A percentile compares a stretch with the other conserved stretches of the same genome.
Evolutionary conservation across 495 filamentous ascomycete species (phyloP).

Genomic region (Trichocladium uniseriatum): DNA sequence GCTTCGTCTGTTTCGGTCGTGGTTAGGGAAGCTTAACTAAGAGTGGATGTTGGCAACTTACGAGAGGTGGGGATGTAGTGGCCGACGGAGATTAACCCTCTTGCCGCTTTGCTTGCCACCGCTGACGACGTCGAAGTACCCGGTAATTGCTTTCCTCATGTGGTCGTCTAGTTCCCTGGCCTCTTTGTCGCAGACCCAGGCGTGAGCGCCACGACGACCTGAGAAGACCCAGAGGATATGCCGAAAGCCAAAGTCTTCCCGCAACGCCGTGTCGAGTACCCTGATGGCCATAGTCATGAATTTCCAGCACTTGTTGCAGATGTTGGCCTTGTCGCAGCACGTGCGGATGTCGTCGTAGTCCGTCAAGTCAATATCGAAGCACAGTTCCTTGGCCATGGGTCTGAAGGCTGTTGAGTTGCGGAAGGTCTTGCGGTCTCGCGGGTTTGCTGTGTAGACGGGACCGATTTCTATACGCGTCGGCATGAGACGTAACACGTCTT

Average conservation of each 20-base stretch:
- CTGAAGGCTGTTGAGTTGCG: constrained; percentile 63
- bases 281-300: constrained; percentile 98
- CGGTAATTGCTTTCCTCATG: constrained; percentile 70
- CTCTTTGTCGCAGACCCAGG: constrained; percentile 93
- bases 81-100: constrained; percentile 74
- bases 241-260: constrained; percentile 91
- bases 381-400: constrained; percentile 80
- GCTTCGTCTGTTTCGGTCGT: constrained; percentile 49
- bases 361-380: constrained; percentile 98
- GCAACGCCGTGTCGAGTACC: constrained; percentile 73
- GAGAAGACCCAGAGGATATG: constrained; percentile 99
- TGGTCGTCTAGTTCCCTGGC: constrained; percentile 76
- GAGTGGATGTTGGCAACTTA: constrained; percentile 23
- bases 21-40: neutral
- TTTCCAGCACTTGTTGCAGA: constrained; percentile 89
- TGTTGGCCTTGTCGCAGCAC: constrained; percentile 86
- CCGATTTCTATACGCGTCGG: constrained; percentile 96
- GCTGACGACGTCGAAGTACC: constrained; percentile 77
- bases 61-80: constrained; percentile 82
- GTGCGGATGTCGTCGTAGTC: constrained; percentile 96
- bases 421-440: constrained; percentile 82
- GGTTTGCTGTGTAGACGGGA: constrained; percentile 87
- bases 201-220: constrained; percentile 89
- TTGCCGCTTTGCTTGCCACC: constrained; percentile 80
- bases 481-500: constrained; percentile 76